These are phyloP conservation scores for Cryptosporidium felis DNA, from an alignment of 169 alveolate genomes.

Conservation along the genomic window DNA sequence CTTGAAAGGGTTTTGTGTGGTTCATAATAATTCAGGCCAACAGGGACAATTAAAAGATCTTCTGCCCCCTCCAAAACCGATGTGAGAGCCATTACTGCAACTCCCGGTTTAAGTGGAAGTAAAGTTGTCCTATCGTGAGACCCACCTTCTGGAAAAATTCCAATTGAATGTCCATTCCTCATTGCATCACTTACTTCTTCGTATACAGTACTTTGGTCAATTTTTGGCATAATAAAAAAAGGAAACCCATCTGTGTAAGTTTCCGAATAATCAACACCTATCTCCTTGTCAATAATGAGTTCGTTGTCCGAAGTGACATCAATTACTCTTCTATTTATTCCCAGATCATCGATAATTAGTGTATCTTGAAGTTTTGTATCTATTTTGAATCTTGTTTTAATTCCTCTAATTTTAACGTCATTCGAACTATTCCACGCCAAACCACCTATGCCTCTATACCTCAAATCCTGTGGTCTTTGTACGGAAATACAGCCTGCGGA, in stretches of 20 bases:
- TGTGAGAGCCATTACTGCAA: slow-evolving; percentile 89
- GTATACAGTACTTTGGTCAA: slow-evolving; percentile 89
- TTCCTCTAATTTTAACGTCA: slow-evolving; percentile 79
- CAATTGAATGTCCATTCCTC: slow-evolving; percentile 88
- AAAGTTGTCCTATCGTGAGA: slow-evolving; percentile 93
- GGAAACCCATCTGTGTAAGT: slow-evolving; percentile 64
- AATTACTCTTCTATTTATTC: slow-evolving; percentile 79
- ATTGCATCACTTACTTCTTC: slow-evolving; percentile 86
- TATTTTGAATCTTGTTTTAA: slow-evolving; percentile 83
- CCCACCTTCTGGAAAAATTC: slow-evolving; percentile 96
- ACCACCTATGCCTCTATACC: slow-evolving; percentile 85
- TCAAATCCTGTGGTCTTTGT: slow-evolving; percentile 86
- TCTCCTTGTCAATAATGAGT: slow-evolving; percentile 75
- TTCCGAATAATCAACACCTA: slow-evolving; percentile 71
- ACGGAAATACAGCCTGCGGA: slow-evolving; percentile 90
- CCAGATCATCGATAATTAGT: slow-evolving; percentile 74
- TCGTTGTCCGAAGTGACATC: slow-evolving; percentile 88
- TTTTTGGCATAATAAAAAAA: slow-evolving; percentile 84
- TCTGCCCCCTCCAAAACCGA: slow-evolving; percentile 91
- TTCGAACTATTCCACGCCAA: slow-evolving; percentile 76
- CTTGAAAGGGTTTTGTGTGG: slow-evolving; percentile 84
- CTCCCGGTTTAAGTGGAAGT: slow-evolving; percentile 94
- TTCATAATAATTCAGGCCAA: slow-evolving; percentile 84
- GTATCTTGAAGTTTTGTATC: slow-evolving; percentile 87
- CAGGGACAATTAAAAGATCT: slow-evolving; percentile 88